Conservation (phyloP, 164 flowering plant species). For the Buxus sempervirens region DNA sequence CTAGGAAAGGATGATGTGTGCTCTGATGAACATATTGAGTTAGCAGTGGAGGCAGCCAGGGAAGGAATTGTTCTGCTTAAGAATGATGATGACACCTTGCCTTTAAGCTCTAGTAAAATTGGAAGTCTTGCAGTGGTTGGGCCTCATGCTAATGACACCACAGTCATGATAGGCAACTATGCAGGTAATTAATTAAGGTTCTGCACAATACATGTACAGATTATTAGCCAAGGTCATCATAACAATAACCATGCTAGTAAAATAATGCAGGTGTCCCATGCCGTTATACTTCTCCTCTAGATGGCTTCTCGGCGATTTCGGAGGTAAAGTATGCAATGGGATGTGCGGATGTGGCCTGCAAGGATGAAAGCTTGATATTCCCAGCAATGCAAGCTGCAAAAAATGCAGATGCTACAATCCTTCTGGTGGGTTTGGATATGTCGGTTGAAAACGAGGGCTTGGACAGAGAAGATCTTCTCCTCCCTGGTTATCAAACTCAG, state of each 20-base stretch:
- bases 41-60: constrained; percentile 55
- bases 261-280: constrained; percentile 15
- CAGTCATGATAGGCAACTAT: constrained; percentile 47
- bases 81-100: constrained; percentile 30
- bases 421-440: constrained; percentile 42
- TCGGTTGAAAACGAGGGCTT: constrained; percentile 34
- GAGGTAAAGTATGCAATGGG: constrained; percentile 7
- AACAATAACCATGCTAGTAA: not conserved
- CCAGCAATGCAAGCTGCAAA: constrained; percentile 12
- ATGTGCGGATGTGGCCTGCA: constrained; percentile 9
- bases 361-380: not conserved
- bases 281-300: constrained; percentile 10
- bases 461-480: constrained; percentile 30
- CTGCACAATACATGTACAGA: constrained; percentile 27
- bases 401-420: constrained; percentile 30
- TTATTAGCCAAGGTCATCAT: too few species aligned
- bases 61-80: constrained; percentile 56
- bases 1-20: constrained; percentile 44
- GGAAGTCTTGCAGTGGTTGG: constrained; percentile 40
- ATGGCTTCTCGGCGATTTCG: constrained; percentile 3
- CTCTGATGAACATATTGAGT: constrained; percentile 23
- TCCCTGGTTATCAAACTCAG: constrained; percentile 37
- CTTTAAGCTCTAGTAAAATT: constrained; percentile 15
- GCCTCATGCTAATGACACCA: constrained; percentile 43
- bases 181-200: constrained; percentile 22